phyloP scores from a whole-genome alignment of 192 early-diverging fungal genomes.

The Funneliformis mosseae region DNA sequence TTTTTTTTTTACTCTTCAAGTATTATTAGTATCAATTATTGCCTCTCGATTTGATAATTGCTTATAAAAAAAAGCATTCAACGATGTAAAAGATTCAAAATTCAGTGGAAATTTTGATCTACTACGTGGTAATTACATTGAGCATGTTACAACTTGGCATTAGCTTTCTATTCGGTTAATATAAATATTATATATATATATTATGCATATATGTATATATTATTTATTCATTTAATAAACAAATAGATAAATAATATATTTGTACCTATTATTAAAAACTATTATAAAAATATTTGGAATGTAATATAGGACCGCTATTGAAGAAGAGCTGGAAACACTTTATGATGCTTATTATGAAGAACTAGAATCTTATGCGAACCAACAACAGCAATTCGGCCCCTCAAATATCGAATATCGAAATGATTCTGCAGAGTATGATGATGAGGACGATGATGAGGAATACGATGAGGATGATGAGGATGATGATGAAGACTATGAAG shows the following conservation, averaged over 20 bases:
- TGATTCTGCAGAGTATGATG: slow-evolving; percentile 46
- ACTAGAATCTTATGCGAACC: slow-evolving; percentile 82
- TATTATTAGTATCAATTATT: background rate
- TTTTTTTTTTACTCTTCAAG: background rate
- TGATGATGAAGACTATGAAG: slow-evolving; percentile 64
- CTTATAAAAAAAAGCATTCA: background rate
- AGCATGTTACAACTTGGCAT: no score
- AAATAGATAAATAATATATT: no score
- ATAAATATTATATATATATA: no score
- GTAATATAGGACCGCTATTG: slow-evolving; percentile 69
- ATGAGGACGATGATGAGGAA: slow-evolving; percentile 51
- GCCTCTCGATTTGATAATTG: background rate
- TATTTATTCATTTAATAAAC: no score
- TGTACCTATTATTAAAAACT: no score
- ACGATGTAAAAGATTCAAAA: background rate
- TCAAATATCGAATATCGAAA: slow-evolving; percentile 47
- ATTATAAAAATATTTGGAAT: background rate
- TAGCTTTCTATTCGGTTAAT: no score
- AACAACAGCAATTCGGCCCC: slow-evolving; percentile 55
- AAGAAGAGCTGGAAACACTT: slow-evolving; percentile 81
- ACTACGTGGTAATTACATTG: no score
- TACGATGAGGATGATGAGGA: slow-evolving; percentile 57
- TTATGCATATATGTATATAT: no score
- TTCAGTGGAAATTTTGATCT: no score
- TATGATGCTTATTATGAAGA: slow-evolving; percentile 92